These are phyloP conservation scores for Saprolegnia diclina DNA, from an alignment of 352 stramenopile species.

Conservation along the genomic window DNA sequence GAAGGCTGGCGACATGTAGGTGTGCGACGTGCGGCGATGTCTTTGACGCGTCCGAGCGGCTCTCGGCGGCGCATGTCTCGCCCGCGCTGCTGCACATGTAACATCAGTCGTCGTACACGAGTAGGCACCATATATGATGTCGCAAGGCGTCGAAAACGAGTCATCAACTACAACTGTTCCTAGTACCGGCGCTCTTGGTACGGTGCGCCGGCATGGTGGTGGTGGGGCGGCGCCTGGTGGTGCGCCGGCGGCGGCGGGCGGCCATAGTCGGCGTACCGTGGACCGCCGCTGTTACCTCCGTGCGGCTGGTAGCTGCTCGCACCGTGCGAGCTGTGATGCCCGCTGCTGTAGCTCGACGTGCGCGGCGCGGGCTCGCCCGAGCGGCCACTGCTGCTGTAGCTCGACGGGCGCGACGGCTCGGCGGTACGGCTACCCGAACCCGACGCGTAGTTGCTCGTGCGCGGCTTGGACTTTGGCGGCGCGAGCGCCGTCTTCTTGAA, in stretches of 20 bases:
- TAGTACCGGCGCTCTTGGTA: slow-evolving; percentile 15
- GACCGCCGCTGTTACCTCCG: neutral
- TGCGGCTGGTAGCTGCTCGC: neutral
- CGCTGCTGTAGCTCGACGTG: slow-evolving; percentile 8
- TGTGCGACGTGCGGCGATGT: slow-evolving; percentile 53
- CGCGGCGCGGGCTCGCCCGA: neutral
- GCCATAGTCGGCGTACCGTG: too few relatives aligned
- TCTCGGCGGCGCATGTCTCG: slow-evolving; percentile 24
- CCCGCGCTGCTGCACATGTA: too few relatives aligned
- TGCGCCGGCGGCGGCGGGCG: too few relatives aligned
- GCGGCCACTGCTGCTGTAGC: neutral
- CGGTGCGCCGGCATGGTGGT: neutral
- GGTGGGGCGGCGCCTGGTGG: too few relatives aligned
- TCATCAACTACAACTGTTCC: too few relatives aligned
- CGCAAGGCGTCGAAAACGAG: too few relatives aligned
- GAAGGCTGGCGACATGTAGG: slow-evolving; percentile 31
- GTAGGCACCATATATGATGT: neutral
- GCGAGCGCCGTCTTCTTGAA: slow-evolving; percentile 87
- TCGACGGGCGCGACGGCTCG: neutral
- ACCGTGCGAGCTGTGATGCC: neutral
- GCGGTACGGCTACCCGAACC: neutral
- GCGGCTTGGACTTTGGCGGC: slow-evolving; percentile 31
- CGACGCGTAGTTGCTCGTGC: neutral
- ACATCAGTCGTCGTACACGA: too few relatives aligned
- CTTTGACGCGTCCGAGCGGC: slow-evolving; percentile 60